These are phyloP conservation scores for Cornus suecica DNA, from an alignment of 148 eudicot species.

Conservation along the genomic window DNA sequence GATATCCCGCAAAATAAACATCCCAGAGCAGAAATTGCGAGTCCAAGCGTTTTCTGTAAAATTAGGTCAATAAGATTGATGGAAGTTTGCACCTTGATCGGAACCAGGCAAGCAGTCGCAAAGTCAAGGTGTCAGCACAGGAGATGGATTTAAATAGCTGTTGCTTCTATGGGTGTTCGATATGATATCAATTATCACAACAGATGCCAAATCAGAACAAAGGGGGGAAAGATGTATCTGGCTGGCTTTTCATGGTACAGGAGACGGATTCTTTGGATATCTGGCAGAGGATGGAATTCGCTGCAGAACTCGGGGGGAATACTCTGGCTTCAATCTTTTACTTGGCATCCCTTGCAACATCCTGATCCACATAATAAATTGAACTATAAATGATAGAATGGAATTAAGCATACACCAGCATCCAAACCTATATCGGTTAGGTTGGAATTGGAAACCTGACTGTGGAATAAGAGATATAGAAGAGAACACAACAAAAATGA, in stretches of 20 bases:
- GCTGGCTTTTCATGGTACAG: slow-evolving; percentile 44
- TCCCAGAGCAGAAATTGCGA: neutral
- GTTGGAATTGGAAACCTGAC: neutral
- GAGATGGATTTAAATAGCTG: slow-evolving; percentile 6
- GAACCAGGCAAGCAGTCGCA: neutral
- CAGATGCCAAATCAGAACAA: slow-evolving; percentile 3
- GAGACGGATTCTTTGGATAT: slow-evolving; percentile 55
- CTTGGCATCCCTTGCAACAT: slow-evolving; percentile 43
- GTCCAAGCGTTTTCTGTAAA: neutral
- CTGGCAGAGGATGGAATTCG: slow-evolving; percentile 53
- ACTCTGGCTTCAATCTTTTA: slow-evolving; percentile 64
- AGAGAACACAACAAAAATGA: neutral
- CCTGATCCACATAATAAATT: slow-evolving; percentile 31
- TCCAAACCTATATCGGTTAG: neutral
- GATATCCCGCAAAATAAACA: neutral
- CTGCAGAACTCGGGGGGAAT: slow-evolving; percentile 43
- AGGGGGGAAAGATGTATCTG: neutral
- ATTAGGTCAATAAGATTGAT: neutral
- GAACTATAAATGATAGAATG: neutral
- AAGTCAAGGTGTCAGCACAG: slow-evolving; percentile 1
- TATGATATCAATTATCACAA: neutral
- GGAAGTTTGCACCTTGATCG: neutral
- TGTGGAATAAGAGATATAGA: neutral
- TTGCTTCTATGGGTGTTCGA: neutral
- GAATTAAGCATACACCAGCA: neutral